Base-by-base conservation (phyloP, 306 rosid genomes). In the Phaseolus lunatus region DNA sequence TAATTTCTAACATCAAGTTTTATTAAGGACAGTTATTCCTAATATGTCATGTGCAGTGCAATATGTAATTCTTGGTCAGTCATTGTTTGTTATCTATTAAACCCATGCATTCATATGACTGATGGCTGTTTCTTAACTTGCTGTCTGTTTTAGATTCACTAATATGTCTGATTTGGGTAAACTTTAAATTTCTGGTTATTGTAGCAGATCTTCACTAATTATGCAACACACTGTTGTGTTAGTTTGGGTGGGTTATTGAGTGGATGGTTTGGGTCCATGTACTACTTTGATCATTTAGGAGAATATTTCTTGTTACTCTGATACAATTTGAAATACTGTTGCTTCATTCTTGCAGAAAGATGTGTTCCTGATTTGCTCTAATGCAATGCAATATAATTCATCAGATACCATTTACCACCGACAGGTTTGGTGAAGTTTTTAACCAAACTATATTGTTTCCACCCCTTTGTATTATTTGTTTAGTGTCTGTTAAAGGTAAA, bases 311-410 rank as follows among this genome's bases (percentile, higher is more conserved):
- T 20, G 12, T 10, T 70, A 27, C 24, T 54, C 61, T 62, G 50
- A 70, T 12, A 18, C 50, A 76, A 78, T 43, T 72, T 79, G 59
- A 78, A 57, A 69, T 67, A 39, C 35, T 68, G 12, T 76, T 78
- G 16, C 79, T 68, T 82, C 72, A 78, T 80, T 78, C 68, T 75
- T 86, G 96, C 97, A 95, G 97, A 84, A 84, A 33, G 98, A 95
- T 9, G 91, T 90, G 78, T 71, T 89, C 73, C 85, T 95, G 86
- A 87, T 95, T 84, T 92, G 93, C 84, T 87, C 97, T 77, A 95
- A 95, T 85, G 98, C 96, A 24, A 95, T 92, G 98, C 89, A 88
- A 81, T 92, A 95, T 62, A 95, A 95, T 78, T 86, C 92, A 49
- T 31, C 90, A 9, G 96, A 90, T 81, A 90, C 98, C 18, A 86